A percentile compares a stretch with the other conserved stretches of the same genome.
Conservation (phyloP, 495 filamentous ascomycete genomes). For the Pyrenopolyporus hunteri region DNA sequence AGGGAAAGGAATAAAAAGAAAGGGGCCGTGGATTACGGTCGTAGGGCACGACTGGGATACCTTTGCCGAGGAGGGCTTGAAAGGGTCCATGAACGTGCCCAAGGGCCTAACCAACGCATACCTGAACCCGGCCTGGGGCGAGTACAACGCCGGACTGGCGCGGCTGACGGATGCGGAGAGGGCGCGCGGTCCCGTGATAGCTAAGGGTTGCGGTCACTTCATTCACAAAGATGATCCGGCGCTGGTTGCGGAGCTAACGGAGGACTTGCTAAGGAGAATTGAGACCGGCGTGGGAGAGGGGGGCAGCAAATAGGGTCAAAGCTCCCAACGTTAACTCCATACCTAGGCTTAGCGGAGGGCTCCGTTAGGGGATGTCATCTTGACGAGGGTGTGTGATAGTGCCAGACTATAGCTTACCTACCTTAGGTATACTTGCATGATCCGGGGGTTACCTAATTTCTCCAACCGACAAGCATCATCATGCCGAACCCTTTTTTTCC, state of each 20-base stretch:
- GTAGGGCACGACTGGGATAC: constrained; percentile 66
- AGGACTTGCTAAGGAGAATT: constrained; percentile 42
- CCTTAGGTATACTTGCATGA: too few species aligned
- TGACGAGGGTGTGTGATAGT: too few species aligned
- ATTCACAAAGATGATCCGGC: constrained; percentile 65
- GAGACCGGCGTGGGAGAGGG: background rate
- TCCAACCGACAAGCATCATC: background rate
- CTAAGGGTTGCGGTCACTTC: constrained; percentile 64
- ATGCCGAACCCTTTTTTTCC: background rate
- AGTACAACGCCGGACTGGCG: constrained; percentile 62
- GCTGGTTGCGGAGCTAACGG: constrained; percentile 60
- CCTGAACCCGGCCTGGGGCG: constrained; percentile 61
- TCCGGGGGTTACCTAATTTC: background rate
- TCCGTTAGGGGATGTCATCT: too few species aligned
- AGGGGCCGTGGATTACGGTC: constrained; percentile 56
- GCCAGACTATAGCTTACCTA: too few species aligned
- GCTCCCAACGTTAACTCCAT: too few species aligned
- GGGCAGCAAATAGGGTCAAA: background rate
- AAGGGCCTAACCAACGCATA: constrained; percentile 55
- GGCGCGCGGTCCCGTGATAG: constrained; percentile 56
- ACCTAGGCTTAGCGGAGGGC: too few species aligned
- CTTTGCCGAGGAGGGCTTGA: constrained; percentile 60
- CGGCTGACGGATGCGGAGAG: constrained; percentile 50
- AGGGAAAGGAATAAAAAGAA: constrained; percentile 33
- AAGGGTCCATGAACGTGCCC: constrained; percentile 45